Conservation (phyloP, 208 protist species). For the Wallacemonas rigidus region DNA sequence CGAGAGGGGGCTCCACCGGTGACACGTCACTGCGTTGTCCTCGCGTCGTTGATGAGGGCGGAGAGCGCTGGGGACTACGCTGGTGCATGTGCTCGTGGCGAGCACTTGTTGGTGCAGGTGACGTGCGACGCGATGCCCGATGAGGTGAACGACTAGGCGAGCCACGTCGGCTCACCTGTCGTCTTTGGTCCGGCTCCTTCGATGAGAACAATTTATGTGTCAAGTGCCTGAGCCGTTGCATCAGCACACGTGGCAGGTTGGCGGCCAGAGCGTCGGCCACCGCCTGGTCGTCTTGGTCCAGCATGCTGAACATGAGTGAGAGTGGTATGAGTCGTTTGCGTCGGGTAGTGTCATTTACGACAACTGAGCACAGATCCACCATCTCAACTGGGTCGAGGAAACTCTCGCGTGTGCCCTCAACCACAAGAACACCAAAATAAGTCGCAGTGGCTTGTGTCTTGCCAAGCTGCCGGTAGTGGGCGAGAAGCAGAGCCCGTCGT, state of each 20-base stretch:
- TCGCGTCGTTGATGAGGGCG: not conserved
- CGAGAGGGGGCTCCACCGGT: not conserved
- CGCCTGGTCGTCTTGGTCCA: conserved; percentile 83
- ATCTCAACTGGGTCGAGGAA: conserved; percentile 80
- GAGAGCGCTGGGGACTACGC: not conserved
- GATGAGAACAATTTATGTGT: conserved; percentile 66
- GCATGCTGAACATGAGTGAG: conserved; percentile 80
- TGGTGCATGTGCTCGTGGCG: not conserved
- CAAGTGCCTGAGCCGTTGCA: conserved; percentile 71
- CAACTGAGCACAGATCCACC: conserved; percentile 69
- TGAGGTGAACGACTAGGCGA: conserved; percentile 14
- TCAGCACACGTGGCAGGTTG: conserved; percentile 50
- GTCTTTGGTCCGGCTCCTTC: conserved; percentile 2
- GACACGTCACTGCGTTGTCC: not conserved
- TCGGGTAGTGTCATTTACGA: conserved; percentile 66
- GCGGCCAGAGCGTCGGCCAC: conserved; percentile 62
- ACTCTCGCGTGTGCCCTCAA: conserved; percentile 80
- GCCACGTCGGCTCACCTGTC: not conserved
- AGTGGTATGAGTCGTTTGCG: conserved; percentile 74
- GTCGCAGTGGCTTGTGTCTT: conserved; percentile 60
- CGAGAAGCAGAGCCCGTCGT: conserved; percentile 25
- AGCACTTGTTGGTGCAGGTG: conserved; percentile 2
- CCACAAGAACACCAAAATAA: conserved; percentile 64
- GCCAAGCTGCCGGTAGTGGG: conserved; percentile 51
- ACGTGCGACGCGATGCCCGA: conserved; percentile 11